A percentile compares a stretch with the other conserved stretches of the same genome.
phyloP scores from a whole-genome alignment of 1,284 basidiomycete genomes.

The Inonotus hispidus region DNA sequence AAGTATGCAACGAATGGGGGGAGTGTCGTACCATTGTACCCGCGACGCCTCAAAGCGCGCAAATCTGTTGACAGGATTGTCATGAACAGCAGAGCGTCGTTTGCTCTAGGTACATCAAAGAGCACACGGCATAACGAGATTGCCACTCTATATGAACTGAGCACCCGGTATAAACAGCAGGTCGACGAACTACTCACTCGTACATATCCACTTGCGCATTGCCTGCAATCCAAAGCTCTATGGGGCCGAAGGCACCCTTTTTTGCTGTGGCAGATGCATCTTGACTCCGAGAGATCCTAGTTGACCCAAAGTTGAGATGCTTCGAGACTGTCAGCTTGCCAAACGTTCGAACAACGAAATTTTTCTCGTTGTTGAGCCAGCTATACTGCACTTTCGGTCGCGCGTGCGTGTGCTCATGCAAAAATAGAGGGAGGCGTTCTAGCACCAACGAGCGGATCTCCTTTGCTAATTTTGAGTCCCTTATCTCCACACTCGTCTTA shows the following conservation, averaged over 20 bases:
- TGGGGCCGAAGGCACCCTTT: constrained; percentile 49
- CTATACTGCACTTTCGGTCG: constrained; percentile 63
- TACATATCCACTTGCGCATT: constrained; percentile 84
- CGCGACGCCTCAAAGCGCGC: constrained; percentile 76
- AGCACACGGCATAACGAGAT: constrained; percentile 73
- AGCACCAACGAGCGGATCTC: constrained; percentile 63
- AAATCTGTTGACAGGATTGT: constrained; percentile 91
- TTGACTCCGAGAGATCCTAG: constrained; percentile 46
- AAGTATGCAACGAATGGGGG: not conserved
- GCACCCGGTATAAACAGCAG: constrained; percentile 4
- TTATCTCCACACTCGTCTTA: constrained; percentile 50
- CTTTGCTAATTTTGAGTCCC: constrained; percentile 39
- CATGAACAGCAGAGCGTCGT: constrained; percentile 85
- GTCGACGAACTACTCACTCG: constrained; percentile 60
- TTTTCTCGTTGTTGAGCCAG: constrained; percentile 67
- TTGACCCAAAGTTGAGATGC: constrained; percentile 46
- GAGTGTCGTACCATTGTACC: constrained; percentile 66
- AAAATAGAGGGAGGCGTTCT: constrained; percentile 88
- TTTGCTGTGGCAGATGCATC: constrained; percentile 76
- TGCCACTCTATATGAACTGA: constrained; percentile 52
- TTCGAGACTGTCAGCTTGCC: constrained; percentile 59
- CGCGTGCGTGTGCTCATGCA: constrained; percentile 82
- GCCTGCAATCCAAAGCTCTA: constrained; percentile 73
- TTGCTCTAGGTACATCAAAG: constrained; percentile 70
- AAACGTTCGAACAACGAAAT: constrained; percentile 69